A percentile compares a stretch with the other conserved stretches of the same genome.
Evolutionary conservation across 495 filamentous ascomycete genomes (phyloP).

Genomic region (Aeminium ludgeri): DNA sequence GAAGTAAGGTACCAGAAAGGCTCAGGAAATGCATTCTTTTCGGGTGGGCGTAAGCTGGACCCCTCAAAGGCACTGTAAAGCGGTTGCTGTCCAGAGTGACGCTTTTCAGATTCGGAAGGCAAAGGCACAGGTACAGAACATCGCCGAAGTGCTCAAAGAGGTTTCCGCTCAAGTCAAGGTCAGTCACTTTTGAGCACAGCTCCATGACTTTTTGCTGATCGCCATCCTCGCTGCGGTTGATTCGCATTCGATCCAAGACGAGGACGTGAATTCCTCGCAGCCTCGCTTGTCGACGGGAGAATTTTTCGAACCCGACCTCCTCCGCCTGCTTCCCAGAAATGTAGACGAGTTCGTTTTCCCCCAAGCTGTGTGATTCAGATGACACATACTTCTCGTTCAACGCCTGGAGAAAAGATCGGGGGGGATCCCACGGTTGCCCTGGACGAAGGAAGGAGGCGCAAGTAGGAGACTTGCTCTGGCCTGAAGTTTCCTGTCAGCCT

Average conservation of each 20-base stretch:
- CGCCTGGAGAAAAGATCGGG: slow-evolving; percentile 59
- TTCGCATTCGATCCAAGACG: slow-evolving; percentile 56
- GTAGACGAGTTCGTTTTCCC: slow-evolving; percentile 33
- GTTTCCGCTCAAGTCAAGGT: slow-evolving; percentile 79
- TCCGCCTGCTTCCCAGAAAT: slow-evolving; percentile 81
- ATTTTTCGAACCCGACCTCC: slow-evolving; percentile 93
- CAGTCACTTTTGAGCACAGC: slow-evolving; percentile 41
- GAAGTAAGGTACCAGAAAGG: slow-evolving; percentile 52
- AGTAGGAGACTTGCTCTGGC: slow-evolving; percentile 45
- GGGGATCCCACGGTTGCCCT: slow-evolving; percentile 46
- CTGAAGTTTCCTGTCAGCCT: slow-evolving; percentile 26
- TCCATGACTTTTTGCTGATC: slow-evolving; percentile 1
- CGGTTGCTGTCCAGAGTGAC: slow-evolving; percentile 45
- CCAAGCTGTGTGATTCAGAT: slow-evolving; percentile 10
- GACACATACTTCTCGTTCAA: slow-evolving; percentile 63
- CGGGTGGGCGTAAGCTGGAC: background rate
- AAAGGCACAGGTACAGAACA: slow-evolving; percentile 50
- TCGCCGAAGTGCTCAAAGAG: slow-evolving; percentile 50
- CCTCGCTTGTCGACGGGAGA: slow-evolving; percentile 57
- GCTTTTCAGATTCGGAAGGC: slow-evolving; percentile 42
- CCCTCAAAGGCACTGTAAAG: background rate
- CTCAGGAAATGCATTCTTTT: slow-evolving; percentile 47
- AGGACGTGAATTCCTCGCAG: slow-evolving; percentile 64
- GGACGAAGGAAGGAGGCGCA: slow-evolving; percentile 78
- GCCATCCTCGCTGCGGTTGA: slow-evolving; percentile 29